phyloP scores from a whole-genome alignment of 2,329 filamentous ascomycete species.

The Arthrobotrys entomopaga region DNA sequence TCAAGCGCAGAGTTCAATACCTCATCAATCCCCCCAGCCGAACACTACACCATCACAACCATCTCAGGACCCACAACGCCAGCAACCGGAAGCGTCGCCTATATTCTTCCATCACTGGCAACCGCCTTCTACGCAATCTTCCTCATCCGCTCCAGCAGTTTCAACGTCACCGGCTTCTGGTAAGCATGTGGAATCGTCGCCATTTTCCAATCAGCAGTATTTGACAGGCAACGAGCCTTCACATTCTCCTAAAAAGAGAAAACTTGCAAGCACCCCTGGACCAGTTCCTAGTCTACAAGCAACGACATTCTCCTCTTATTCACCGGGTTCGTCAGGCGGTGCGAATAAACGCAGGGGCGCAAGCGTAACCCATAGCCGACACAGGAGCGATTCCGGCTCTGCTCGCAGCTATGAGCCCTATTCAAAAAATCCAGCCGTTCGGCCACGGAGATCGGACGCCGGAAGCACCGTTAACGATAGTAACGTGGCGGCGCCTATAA shows the following conservation, averaged over 20 bases:
- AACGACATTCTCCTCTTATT: constrained; percentile 55
- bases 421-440: constrained; percentile 46
- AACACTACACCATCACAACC: constrained; percentile 34
- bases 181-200: constrained; percentile 58
- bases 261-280: constrained; percentile 51
- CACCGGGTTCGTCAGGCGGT: constrained; percentile 53
- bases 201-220: constrained; percentile 56
- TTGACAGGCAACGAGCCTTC: constrained; percentile 56
- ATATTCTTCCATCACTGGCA: constrained; percentile 59
- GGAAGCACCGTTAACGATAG: constrained; percentile 5
- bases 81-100: constrained; percentile 50
- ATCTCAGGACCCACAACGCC: constrained; percentile 41
- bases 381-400: constrained; percentile 57
- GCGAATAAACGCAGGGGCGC: constrained; percentile 55
- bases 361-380: constrained; percentile 56
- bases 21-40: constrained; percentile 50
- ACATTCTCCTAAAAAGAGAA: constrained; percentile 59
- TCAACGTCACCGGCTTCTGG: constrained; percentile 57
- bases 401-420: constrained; percentile 57
- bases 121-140: constrained; percentile 56
- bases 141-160: constrained; percentile 47
- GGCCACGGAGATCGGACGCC: constrained; percentile 56
- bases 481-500: background rate
- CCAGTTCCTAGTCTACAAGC: constrained; percentile 21
- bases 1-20: constrained; percentile 40